Base-by-base conservation (phyloP, 192 early-diverging fungal genomes). In the Podila verticillata region DNA sequence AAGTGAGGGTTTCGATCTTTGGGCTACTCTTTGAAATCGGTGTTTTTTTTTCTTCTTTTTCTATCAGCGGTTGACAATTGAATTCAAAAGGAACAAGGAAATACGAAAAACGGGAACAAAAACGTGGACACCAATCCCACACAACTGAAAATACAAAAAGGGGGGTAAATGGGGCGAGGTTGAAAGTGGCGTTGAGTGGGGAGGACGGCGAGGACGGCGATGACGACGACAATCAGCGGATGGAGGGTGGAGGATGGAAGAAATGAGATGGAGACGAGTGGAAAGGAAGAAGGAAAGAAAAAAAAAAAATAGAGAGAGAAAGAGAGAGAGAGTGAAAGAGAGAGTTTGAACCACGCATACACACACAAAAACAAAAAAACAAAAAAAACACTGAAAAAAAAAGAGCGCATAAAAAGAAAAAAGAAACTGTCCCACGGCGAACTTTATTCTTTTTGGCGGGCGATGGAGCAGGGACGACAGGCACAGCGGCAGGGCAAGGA, bases 301-400 rank as follows among this genome's bases (percentile, higher is more conserved):
- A 35, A n/a, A 36, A 35, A 30, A 49, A 34, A 4, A 30, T 0
- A 31, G 19, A 34, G 48, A 28, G 28, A 36, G 28, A 44, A 59
- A 57, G 28, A 19, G 15, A 59, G 30, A 24, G 22, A 57, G 24
- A 22, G n/a, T n/a, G n/a, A n/a, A n/a, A n/a, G n/a, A n/a, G n/a
- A n/a, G n/a, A n/a, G n/a, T n/a, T n/a, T n/a, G n/a, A n/a, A n/a
- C n/a, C n/a, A n/a, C n/a, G n/a, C n/a, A n/a, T n/a, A n/a, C n/a
- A n/a, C n/a, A n/a, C n/a, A n/a, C n/a, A n/a, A n/a, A n/a, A n/a
- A n/a, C n/a, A 20, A 19, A 48, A 28, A 64, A 30, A 29, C 36
- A 39, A 29, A 29, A 48, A 57, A 39, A 67, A n/a, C n/a, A n/a
- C n/a, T n/a, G n/a, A n/a, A n/a, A 29, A 28, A 47, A 39, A 68